A percentile compares a stretch with the other conserved stretches of the same genome.
phyloP scores from a whole-genome alignment of 441 rosid species.

The Erodium texanum region DNA sequence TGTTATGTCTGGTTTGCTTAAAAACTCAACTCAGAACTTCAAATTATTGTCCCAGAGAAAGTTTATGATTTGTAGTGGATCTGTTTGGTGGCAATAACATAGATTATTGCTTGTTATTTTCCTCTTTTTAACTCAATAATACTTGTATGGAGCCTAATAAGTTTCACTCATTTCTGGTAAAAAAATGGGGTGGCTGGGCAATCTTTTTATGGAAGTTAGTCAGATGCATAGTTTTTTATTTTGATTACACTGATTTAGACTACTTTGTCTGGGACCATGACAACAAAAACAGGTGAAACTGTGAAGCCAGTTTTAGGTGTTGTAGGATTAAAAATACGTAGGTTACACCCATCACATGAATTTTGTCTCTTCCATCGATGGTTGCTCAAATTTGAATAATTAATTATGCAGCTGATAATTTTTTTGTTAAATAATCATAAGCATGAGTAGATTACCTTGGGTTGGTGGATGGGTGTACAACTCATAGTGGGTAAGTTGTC shows the following conservation, averaged over 20 bases:
- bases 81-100: background rate
- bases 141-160: background rate
- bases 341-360: too few relatives aligned
- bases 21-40: background rate
- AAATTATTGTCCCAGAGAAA: background rate
- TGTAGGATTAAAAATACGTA: too few relatives aligned
- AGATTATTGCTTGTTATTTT: background rate
- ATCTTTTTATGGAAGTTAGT: background rate
- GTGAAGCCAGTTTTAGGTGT: too few relatives aligned
- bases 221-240: background rate
- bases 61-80: background rate
- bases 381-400: too few relatives aligned
- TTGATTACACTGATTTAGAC: background rate
- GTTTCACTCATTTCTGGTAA: background rate
- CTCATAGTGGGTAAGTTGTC: too few relatives aligned
- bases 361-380: too few relatives aligned
- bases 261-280: background rate
- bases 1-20: background rate
- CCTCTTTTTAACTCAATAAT: background rate
- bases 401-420: too few relatives aligned
- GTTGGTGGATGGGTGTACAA: too few relatives aligned
- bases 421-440: too few relatives aligned
- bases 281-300: background rate
- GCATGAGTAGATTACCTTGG: too few relatives aligned
- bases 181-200: too few relatives aligned